Base-by-base conservation (phyloP, 2,329 filamentous ascomycete genomes). In the Colletotrichum neosansevieriae region DNA sequence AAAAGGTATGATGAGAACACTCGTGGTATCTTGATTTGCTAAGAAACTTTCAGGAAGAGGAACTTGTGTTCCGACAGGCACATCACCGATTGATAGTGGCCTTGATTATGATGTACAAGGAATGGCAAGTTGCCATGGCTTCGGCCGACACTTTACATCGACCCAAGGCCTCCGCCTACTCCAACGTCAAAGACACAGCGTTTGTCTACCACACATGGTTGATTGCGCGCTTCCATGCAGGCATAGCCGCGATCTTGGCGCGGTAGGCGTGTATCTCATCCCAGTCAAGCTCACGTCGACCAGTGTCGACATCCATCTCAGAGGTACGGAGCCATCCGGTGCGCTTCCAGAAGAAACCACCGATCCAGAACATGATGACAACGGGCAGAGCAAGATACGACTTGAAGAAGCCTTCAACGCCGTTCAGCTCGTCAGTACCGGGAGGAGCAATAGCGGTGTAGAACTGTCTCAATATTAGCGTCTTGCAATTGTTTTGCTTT, bases 281-380 rank as follows among this genome's bases (percentile, higher is more conserved):
- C 88, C 88, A 91, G 76, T 92, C 86, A 60, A 91, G 83, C 77
- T 88, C 85, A 67, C 89, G 84, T 44, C 89, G 85, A 70, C 89
- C 90, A 40, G 84, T 85, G 75, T 92, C 89, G 63, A 92, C 84
- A 72, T 92, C 90, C 67, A 93, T 91, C 72, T 92, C 80, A n/a
- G 82, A 78, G 3, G 86, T 77, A n/a, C 76, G 83, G 61, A 90
- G 81, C 87, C 88, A 92, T 24, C 85, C 85, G 13, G 81, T 77
- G 40, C 87, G 81, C 83, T 92, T 92, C 90, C 89, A 92, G 71
- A 86, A 6, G 75, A 85, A 91, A 6, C 89, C 88, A 56, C 76
- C 74, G 44, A 81, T 45, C 84, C 86, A 89, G 77, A 89, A 89
- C 60, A 79, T 40, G 2, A 87, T 70, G 24, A 88, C 83, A 50